A percentile compares a stretch with the other conserved stretches of the same genome.
These are phyloP conservation scores for Blastobotrys apis DNA, from an alignment of 1,139 yeast genomes.

Conservation along the genomic window DNA sequence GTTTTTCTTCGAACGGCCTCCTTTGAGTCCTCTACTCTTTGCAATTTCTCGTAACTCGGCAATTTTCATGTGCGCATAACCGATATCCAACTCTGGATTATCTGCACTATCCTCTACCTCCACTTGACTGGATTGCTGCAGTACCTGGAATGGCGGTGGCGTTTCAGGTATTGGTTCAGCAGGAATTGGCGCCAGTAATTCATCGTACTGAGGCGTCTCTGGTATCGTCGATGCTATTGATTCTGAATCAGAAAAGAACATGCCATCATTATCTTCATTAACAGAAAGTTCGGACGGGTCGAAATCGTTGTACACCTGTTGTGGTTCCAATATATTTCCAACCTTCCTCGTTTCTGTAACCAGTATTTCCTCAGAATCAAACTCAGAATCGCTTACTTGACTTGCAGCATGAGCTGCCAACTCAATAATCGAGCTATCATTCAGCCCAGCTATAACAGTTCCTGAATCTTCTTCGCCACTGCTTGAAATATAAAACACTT, in stretches of 20 bases:
- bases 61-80: conserved; percentile 7
- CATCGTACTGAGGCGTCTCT: neutral
- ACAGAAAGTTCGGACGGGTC: neutral
- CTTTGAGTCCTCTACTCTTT: conserved; percentile 3
- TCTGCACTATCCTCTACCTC: too few species aligned
- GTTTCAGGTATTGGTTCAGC: neutral
- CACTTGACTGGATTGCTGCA: neutral
- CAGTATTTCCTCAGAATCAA: conserved; percentile 1
- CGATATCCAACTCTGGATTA: neutral
- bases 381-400: neutral
- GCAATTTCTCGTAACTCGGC: conserved; percentile 7
- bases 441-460: neutral
- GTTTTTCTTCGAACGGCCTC: conserved; percentile 6
- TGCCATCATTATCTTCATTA: neutral
- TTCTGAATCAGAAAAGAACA: neutral
- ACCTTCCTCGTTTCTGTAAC: neutral
- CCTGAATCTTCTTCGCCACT: neutral
- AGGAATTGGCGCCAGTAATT: too few species aligned
- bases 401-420: neutral
- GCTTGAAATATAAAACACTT: conserved; percentile 1
- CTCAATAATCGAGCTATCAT: neutral
- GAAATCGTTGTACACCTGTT: neutral
- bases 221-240: neutral
- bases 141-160: neutral
- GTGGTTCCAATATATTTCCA: neutral